A percentile compares a stretch with the other conserved stretches of the same genome.
phyloP scores from a whole-genome alignment of 306 rosid species.

The Hippophae tibetana region DNA sequence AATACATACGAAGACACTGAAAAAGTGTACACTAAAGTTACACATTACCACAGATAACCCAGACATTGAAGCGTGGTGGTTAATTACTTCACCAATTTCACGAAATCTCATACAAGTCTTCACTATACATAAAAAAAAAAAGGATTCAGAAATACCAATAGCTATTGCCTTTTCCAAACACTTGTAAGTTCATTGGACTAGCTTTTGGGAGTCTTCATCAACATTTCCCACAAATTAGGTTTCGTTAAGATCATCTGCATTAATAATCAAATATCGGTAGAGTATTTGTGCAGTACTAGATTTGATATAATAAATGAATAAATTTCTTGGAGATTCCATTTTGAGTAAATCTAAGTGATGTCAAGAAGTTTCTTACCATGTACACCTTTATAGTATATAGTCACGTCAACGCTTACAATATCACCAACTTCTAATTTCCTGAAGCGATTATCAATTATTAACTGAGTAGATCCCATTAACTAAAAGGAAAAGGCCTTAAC shows the following conservation, averaged over 20 bases:
- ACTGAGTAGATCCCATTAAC: no score
- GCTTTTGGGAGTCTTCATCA: constrained; percentile 64
- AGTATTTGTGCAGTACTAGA: not conserved
- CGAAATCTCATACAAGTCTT: constrained; percentile 92
- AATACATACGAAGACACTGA: constrained; percentile 7
- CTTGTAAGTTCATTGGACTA: constrained; percentile 79
- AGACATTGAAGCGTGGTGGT: constrained; percentile 69
- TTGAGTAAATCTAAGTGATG: not conserved
- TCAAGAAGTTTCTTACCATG: constrained; percentile 27
- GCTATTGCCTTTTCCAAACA: constrained; percentile 92
- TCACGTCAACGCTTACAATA: constrained; percentile 79
- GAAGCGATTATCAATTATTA: constrained; percentile 16
- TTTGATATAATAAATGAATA: not conserved
- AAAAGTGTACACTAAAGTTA: constrained; percentile 6
- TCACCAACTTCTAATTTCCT: constrained; percentile 97
- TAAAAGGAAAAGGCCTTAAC: no score
- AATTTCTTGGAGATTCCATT: not conserved
- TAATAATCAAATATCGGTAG: constrained; percentile 11
- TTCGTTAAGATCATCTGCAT: constrained; percentile 87
- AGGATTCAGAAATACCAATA: constrained; percentile 21
- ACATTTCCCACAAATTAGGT: constrained; percentile 95
- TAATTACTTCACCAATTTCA: constrained; percentile 84
- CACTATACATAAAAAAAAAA: constrained; percentile 32
- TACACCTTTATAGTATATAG: constrained; percentile 77
- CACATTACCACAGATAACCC: constrained; percentile 85